Evolutionary conservation across 2,329 filamentous ascomycete species (phyloP).

Genomic region (Aspergillus novoparasiticus): DNA sequence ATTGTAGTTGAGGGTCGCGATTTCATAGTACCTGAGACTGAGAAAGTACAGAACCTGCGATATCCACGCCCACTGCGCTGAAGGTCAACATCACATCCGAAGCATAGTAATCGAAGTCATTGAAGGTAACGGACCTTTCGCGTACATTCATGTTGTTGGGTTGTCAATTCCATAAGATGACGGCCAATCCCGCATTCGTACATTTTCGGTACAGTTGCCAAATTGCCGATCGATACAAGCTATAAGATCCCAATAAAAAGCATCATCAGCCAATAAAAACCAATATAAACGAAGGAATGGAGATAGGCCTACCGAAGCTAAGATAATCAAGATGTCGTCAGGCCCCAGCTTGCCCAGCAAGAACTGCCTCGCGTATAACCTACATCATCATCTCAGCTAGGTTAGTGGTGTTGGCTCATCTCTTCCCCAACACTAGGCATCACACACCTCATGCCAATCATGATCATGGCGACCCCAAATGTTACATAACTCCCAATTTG

Average conservation of each 20-base stretch:
- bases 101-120: background rate
- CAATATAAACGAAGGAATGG: background rate
- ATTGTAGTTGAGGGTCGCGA: background rate
- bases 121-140: background rate
- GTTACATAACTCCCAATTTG: background rate
- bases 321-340: background rate
- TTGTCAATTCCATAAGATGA: background rate
- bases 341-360: background rate
- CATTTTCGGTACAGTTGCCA: background rate
- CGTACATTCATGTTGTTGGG: background rate
- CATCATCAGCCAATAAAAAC: background rate
- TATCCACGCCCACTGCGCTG: background rate
- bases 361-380: background rate
- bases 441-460: background rate
- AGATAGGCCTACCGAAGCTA: background rate
- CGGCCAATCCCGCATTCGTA: background rate
- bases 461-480: background rate
- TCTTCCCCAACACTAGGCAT: background rate
- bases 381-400: background rate
- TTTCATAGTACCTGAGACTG: background rate
- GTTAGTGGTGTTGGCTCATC: background rate
- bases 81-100: background rate
- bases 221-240: background rate
- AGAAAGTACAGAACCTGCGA: constrained; percentile 1
- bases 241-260: background rate